Percentiles rank a stretch among this genome's conserved stretches.
phyloP scores from a whole-genome alignment of 2,329 filamentous ascomycete genomes.

The Penicillium freii region DNA sequence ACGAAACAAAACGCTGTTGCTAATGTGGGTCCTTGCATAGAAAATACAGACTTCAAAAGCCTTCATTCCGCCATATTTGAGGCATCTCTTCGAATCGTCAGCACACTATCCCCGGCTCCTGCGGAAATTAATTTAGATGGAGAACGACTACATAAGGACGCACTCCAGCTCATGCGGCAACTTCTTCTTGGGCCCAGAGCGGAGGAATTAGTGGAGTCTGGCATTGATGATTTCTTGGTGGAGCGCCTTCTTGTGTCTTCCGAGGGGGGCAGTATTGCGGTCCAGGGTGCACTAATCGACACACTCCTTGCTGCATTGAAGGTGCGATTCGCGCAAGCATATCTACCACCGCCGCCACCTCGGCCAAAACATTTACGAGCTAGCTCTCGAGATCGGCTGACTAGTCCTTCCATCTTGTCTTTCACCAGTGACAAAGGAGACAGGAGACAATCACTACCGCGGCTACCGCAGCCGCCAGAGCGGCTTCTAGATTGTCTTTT shows the following conservation, averaged over 20 bases:
- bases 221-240: conserved; percentile 70
- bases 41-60: conserved; percentile 28
- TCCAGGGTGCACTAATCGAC: conserved; percentile 76
- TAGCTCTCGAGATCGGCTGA: conserved; percentile 40
- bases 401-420: conserved; percentile 46
- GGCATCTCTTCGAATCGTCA: conserved; percentile 30
- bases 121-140: conserved; percentile 50
- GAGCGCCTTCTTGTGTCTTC: conserved; percentile 64
- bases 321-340: conserved; percentile 49
- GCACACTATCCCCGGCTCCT: conserved; percentile 18
- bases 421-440: conserved; percentile 47
- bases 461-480: conserved; percentile 53
- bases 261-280: conserved; percentile 60
- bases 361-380: conserved; percentile 38
- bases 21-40: conserved; percentile 17
- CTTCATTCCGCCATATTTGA: conserved; percentile 38
- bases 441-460: conserved; percentile 31
- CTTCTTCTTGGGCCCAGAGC: conserved; percentile 41
- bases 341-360: conserved; percentile 32
- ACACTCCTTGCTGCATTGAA: conserved; percentile 73
- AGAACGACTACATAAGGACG: conserved; percentile 67
- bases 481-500: conserved; percentile 77
- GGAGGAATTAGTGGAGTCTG: conserved; percentile 43
- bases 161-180: conserved; percentile 63
- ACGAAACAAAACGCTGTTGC: not conserved